phyloP scores from a whole-genome alignment of 1,139 yeast genomes.

The Kluyveromyces sp. region DNA sequence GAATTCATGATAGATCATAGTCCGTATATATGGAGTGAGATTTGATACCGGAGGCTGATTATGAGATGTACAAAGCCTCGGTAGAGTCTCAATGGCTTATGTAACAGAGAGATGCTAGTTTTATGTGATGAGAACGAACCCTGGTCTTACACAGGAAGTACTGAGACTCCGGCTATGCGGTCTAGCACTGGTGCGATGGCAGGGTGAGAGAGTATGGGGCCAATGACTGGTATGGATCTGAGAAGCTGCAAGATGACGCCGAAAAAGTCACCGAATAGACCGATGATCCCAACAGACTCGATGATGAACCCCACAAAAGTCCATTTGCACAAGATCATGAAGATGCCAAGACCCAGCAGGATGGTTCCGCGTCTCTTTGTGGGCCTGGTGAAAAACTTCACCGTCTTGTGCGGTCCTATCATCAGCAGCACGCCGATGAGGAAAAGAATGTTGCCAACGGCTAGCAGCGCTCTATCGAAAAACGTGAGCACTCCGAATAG shows the following conservation, averaged over 20 bases:
- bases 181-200: constrained; percentile 71
- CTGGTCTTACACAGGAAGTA: constrained; percentile 52
- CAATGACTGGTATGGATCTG: constrained; percentile 81
- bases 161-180: constrained; percentile 54
- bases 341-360: constrained; percentile 68
- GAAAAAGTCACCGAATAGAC: constrained; percentile 85
- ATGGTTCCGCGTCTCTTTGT: constrained; percentile 80
- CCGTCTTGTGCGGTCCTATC: constrained; percentile 81
- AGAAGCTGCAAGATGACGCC: constrained; percentile 87
- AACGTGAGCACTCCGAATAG: constrained; percentile 76
- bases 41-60: too few species aligned
- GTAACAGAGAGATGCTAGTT: too few species aligned
- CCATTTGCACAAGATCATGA: constrained; percentile 65
- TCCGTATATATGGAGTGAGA: neutral
- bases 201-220: constrained; percentile 80
- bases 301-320: constrained; percentile 79
- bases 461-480: constrained; percentile 83
- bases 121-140: too few species aligned
- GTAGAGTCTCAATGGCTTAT: too few species aligned
- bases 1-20: too few species aligned
- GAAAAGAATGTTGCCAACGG: constrained; percentile 78
- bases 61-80: too few species aligned
- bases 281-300: constrained; percentile 82
- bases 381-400: constrained; percentile 79
- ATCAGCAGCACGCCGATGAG: constrained; percentile 75